These are phyloP conservation scores for Ascoidea rubescens DNA, from an alignment of 805 yeast genomes.

Conservation along the genomic window DNA sequence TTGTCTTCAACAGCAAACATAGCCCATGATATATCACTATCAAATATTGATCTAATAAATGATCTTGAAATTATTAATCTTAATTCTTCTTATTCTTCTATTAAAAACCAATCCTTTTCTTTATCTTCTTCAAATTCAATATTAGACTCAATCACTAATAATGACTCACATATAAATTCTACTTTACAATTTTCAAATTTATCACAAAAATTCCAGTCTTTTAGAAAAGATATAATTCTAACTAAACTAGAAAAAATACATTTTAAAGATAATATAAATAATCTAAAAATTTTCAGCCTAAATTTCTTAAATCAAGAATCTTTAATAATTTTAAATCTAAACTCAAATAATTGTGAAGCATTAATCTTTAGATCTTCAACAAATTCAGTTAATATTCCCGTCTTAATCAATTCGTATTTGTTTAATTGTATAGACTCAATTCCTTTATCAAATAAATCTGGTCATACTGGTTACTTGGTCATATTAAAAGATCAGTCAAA, in stretches of 20 bases:
- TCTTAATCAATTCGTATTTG: slow-evolving; percentile 19
- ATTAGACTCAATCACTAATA: slow-evolving; percentile 31
- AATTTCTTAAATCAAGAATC: slow-evolving; percentile 44
- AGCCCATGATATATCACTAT: slow-evolving; percentile 2
- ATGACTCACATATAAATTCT: too few relatives aligned
- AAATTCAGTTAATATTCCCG: slow-evolving; percentile 19
- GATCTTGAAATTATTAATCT: too few relatives aligned
- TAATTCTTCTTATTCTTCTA: too few relatives aligned
- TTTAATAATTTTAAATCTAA: slow-evolving; percentile 36
- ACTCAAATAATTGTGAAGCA: slow-evolving; percentile 29
- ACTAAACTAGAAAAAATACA: slow-evolving; percentile 36
- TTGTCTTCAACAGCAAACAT: not conserved
- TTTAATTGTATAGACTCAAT: slow-evolving; percentile 25
- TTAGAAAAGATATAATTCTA: slow-evolving; percentile 55
- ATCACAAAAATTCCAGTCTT: slow-evolving; percentile 25
- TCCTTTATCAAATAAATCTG: slow-evolving; percentile 19
- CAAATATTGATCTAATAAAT: slow-evolving; percentile 12
- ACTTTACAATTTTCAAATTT: slow-evolving; percentile 13
- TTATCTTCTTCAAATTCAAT: slow-evolving; percentile 18
- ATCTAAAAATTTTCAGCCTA: slow-evolving; percentile 25
- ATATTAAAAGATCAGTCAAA: slow-evolving; percentile 23
- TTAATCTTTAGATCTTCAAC: slow-evolving; percentile 28
- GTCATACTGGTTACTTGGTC: slow-evolving; percentile 30
- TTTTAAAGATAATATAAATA: slow-evolving; percentile 16
- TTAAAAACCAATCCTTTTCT: too few relatives aligned